Base-by-base conservation (phyloP, 2,329 filamentous ascomycete genomes). In the Blastomyces emzantsi region DNA sequence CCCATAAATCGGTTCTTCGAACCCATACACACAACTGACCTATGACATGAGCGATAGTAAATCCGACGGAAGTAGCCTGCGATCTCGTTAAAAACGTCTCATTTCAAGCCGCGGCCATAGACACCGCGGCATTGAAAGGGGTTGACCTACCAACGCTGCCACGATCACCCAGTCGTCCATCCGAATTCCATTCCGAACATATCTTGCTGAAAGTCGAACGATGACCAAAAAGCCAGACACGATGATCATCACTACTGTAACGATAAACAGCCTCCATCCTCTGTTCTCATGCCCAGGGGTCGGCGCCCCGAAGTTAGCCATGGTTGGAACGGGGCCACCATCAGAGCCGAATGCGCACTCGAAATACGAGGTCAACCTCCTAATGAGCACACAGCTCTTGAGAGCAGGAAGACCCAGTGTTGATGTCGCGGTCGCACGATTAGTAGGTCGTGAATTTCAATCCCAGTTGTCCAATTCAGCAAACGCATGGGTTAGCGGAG, bases 301-400 rank as follows among this genome's bases (percentile, higher is more conserved):
- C 0, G 76, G 79, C 61, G 72, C 74, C 3, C 68, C 25, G 25
- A 52, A 13, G 25, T 30, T 52, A 25, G 49, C 25, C 49, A 52
- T 52, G 15, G 19, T 47, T 47, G 43, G 43, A 47, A n/a, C 17
- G 6, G 17, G 17, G 15, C 15, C 43, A 47, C 17, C 43, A n/a
- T 47, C 43, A 47, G 43, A 9, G 19, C 43, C 15, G 19, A 47
- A 47, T 47, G 15, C 15, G 15, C 13, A 7, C 43, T 19, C 17
- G 5, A 47, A 47, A 19, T 7, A 47, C 43, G 43, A 47, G 19
- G 43, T 47, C 11, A 19, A 19, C 43, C 19, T 19, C 43, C 43
- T 17, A n/a, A n/a, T 1, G 43, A n/a, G 43, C 19, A n/a, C 43
- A 47, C 43, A 47, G 43, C 43, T n/a, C 43, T 15, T 1, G 15